Evolutionary conservation across 306 rosid species (phyloP).

Genomic region (Alnus glutinosa): DNA sequence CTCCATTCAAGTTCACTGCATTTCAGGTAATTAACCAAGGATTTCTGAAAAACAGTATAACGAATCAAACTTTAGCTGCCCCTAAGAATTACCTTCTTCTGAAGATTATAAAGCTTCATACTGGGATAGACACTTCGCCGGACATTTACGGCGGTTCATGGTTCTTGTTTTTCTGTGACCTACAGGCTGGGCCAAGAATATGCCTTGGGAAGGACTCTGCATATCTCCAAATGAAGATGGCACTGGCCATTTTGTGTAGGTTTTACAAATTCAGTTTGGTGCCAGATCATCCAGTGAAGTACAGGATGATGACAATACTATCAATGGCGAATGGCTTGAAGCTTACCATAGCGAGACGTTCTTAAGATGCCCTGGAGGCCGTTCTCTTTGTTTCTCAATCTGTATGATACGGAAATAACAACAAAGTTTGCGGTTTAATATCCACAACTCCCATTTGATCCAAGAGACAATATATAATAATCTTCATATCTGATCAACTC

Average conservation of each 20-base stretch:
- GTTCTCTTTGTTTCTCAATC: not conserved
- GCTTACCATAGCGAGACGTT: slow-evolving; percentile 56
- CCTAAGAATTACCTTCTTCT: no score
- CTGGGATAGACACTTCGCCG: no score
- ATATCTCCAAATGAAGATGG: slow-evolving; percentile 94
- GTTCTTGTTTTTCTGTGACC: no score
- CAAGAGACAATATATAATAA: not conserved
- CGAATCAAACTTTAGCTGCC: not conserved
- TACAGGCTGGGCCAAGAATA: slow-evolving; percentile 89
- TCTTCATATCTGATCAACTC: not conserved
- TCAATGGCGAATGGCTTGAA: slow-evolving; percentile 91
- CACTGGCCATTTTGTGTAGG: slow-evolving; percentile 77
- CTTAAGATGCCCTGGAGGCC: slow-evolving; percentile 16
- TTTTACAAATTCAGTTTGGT: slow-evolving; percentile 78
- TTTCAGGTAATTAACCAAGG: slow-evolving; percentile 56
- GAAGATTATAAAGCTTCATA: no score
- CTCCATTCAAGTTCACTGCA: slow-evolving; percentile 93
- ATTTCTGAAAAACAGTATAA: not conserved
- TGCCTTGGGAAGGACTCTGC: slow-evolving; percentile 98
- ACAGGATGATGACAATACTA: slow-evolving; percentile 90
- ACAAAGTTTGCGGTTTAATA: not conserved
- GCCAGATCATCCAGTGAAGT: slow-evolving; percentile 63
- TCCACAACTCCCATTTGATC: not conserved
- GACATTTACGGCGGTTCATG: no score
- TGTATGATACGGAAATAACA: not conserved